Percentiles rank a stretch among this genome's conserved stretches.
These are phyloP conservation scores for Rhodotorula diobovata DNA, from an alignment of 768 basidiomycete genomes.

Conservation along the genomic window DNA sequence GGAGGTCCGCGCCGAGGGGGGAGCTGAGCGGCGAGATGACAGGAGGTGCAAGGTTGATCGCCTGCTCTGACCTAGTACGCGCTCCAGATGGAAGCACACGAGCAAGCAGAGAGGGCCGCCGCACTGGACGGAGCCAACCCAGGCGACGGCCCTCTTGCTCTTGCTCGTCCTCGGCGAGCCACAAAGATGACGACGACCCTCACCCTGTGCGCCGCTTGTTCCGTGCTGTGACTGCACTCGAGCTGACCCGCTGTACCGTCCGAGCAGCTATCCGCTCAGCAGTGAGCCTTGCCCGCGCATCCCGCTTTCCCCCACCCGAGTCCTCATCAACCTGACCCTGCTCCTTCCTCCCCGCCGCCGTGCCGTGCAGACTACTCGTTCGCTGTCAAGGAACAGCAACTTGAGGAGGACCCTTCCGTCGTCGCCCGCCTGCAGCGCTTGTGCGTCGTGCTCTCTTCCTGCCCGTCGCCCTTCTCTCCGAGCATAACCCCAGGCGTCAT, in stretches of 20 bases:
- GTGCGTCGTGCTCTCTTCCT: neutral
- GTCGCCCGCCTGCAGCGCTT: slow-evolving; percentile 88
- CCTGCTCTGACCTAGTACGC: no score
- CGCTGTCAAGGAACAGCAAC: slow-evolving; percentile 92
- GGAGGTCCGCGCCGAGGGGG: no score
- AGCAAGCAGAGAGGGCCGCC: no score
- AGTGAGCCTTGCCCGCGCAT: slow-evolving; percentile 11
- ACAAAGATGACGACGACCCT: slow-evolving; percentile 6
- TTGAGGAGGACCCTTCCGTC: slow-evolving; percentile 87
- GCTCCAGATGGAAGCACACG: neutral
- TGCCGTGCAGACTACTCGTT: slow-evolving; percentile 78
- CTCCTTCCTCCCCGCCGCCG: slow-evolving; percentile 55
- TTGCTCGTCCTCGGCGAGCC: neutral
- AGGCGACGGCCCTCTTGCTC: neutral
- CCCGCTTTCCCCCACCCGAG: slow-evolving; percentile 55
- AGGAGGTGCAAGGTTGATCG: no score
- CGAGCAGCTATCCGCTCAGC: slow-evolving; percentile 32
- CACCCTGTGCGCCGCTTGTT: slow-evolving; percentile 8
- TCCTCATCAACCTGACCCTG: slow-evolving; percentile 42
- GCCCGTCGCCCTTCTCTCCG: no score
- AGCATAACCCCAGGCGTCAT: no score
- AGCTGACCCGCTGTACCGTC: neutral
- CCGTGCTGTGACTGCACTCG: neutral
- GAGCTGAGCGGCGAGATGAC: no score
- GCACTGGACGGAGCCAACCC: no score